Conservation (phyloP, 441 rosid species). For the Erysimum pusillum region DNA sequence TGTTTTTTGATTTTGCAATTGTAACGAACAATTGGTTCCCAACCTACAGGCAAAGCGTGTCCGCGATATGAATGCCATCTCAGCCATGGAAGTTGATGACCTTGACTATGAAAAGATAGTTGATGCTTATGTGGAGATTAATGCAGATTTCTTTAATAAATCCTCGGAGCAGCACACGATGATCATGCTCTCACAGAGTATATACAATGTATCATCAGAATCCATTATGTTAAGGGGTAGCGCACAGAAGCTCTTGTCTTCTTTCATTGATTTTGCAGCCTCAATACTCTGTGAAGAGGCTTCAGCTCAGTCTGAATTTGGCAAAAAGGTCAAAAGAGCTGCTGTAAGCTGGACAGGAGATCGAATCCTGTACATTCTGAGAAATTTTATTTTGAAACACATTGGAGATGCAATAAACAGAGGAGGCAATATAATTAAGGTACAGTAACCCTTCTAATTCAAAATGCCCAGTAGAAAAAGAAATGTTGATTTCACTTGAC, state of each 20-base stretch:
- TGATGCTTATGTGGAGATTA: slow-evolving; percentile 76
- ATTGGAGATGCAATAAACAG: slow-evolving; percentile 72
- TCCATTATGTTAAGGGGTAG: slow-evolving; percentile 79
- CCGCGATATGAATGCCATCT: slow-evolving; percentile 74
- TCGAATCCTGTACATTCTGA: slow-evolving; percentile 58
- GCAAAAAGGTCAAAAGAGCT: slow-evolving; percentile 48
- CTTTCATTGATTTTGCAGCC: slow-evolving; percentile 81
- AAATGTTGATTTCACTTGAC: slow-evolving; percentile 2
- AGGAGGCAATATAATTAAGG: slow-evolving; percentile 77
- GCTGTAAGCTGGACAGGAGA: slow-evolving; percentile 68
- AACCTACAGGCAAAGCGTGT: slow-evolving; percentile 77
- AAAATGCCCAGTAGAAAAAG: background rate
- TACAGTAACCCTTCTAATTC: slow-evolving; percentile 42
- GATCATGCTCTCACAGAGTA: slow-evolving; percentile 84
- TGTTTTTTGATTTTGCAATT: slow-evolving; percentile 21
- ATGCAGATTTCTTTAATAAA: slow-evolving; percentile 59
- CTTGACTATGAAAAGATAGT: slow-evolving; percentile 84
- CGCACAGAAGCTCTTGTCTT: slow-evolving; percentile 74
- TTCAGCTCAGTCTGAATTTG: slow-evolving; percentile 38
- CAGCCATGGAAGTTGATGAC: slow-evolving; percentile 75
- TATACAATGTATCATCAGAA: slow-evolving; percentile 80
- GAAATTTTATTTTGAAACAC: slow-evolving; percentile 76
- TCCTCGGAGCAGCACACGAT: slow-evolving; percentile 66
- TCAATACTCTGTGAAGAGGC: slow-evolving; percentile 56
- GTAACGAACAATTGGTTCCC: slow-evolving; percentile 38